These are phyloP conservation scores for Solanum hybrid DNA, from an alignment of 305 asterid species.

Conservation along the genomic window DNA sequence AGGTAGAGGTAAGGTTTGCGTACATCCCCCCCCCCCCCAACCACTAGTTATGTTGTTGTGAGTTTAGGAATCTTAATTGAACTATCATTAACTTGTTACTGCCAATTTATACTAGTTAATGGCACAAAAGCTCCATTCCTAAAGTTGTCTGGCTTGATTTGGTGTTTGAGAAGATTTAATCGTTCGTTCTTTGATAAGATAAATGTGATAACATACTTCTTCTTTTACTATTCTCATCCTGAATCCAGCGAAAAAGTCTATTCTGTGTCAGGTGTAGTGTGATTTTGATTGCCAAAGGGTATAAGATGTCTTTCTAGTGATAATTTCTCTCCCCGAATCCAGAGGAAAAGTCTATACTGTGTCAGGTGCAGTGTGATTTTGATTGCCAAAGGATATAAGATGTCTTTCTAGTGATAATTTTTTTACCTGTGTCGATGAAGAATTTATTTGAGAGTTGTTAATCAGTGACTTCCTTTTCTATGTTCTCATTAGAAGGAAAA, in stretches of 20 bases:
- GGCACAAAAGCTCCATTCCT: not conserved
- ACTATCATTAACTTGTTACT: not conserved
- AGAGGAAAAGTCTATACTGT: not conserved
- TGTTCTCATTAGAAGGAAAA: constrained; percentile 7
- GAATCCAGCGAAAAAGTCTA: not conserved
- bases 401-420: not conserved
- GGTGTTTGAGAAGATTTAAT: not conserved
- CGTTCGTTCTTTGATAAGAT: not conserved
- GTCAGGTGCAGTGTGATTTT: constrained; percentile 1
- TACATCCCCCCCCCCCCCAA: not conserved
- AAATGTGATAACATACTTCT: not conserved
- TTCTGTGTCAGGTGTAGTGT: not conserved
- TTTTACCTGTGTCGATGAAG: not conserved
- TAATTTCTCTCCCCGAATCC: not conserved
- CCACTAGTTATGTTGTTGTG: not conserved
- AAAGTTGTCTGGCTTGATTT: not conserved
- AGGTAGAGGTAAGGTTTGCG: not conserved
- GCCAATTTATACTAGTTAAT: not conserved
- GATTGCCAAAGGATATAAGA: not conserved
- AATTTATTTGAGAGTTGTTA: not conserved
- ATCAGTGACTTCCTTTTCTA: not conserved
- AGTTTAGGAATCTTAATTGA: not conserved
- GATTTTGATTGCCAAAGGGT: not conserved
- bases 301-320: not conserved
- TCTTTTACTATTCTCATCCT: not conserved